Conservation (phyloP, 192 early-diverging fungal species). For the Umbelopsis vinacea region DNA sequence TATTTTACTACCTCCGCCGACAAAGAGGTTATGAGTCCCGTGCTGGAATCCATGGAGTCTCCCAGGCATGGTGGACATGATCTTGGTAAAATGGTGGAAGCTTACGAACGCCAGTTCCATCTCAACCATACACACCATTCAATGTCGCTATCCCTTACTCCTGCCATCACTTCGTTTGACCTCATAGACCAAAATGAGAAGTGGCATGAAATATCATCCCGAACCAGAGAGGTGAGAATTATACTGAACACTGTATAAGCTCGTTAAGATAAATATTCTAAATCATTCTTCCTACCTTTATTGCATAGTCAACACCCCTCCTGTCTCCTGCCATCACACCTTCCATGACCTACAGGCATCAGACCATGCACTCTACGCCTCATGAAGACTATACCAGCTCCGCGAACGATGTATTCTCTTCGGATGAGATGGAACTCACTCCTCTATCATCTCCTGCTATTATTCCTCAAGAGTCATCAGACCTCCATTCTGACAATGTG, state of each 20-base stretch:
- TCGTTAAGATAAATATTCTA: background rate
- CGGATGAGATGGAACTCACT: conserved; percentile 53
- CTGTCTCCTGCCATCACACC: conserved; percentile 76
- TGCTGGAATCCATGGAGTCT: background rate
- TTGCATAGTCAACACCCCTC: conserved; percentile 53
- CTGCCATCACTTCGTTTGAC: conserved; percentile 12
- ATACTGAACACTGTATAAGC: background rate
- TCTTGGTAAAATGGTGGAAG: conserved; percentile 12
- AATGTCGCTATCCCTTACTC: conserved; percentile 4
- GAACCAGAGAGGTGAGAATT: conserved; percentile 4
- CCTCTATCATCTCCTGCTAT: conserved; percentile 71
- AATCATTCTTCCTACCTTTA: no score
- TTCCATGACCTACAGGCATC: conserved; percentile 38
- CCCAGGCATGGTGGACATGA: background rate
- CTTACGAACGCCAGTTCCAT: conserved; percentile 5
- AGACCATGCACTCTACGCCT: conserved; percentile 23
- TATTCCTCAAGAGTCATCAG: conserved; percentile 38
- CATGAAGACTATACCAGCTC: background rate
- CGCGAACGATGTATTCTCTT: conserved; percentile 3
- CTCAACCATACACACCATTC: background rate
- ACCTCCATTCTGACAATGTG: background rate
- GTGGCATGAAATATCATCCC: conserved; percentile 7
- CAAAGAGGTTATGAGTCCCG: conserved; percentile 17
- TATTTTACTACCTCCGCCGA: conserved; percentile 7
- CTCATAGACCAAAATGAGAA: conserved; percentile 13